Conservation (phyloP, 202 grass and related monocot genomes). For the Panicum virgatum region DNA sequence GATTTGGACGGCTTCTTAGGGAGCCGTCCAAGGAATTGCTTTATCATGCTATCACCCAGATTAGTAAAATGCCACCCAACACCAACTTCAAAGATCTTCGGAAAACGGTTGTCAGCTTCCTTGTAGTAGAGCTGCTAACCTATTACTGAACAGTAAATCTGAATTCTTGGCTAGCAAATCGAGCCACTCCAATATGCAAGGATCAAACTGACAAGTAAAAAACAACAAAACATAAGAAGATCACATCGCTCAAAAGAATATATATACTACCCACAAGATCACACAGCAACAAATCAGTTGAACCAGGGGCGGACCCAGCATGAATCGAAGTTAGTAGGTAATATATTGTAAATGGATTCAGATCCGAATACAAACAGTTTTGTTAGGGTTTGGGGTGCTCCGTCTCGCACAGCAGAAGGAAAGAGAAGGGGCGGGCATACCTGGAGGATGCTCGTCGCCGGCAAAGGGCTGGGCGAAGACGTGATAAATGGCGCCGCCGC, state of each 20-base stretch:
- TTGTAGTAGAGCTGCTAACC: not conserved
- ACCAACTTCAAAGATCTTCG: not conserved
- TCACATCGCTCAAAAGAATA: not conserved
- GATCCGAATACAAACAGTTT: too few relatives aligned
- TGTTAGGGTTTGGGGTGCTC: too few relatives aligned
- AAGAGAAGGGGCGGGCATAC: too few relatives aligned
- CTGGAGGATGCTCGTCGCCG: too few relatives aligned
- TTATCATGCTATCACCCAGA: slow-evolving; percentile 68
- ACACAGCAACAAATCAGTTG: not conserved
- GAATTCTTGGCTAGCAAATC: slow-evolving; percentile 4
- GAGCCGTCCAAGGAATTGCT: slow-evolving; percentile 77
- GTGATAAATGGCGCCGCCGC: too few relatives aligned
- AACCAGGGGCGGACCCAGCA: not conserved
- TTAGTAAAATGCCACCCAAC: not conserved
- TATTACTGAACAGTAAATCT: slow-evolving; percentile 23
- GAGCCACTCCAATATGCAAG: slow-evolving; percentile 23
- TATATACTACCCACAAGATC: not conserved
- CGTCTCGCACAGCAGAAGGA: too few relatives aligned
- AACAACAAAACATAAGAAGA: not conserved
- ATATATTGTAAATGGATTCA: too few relatives aligned
- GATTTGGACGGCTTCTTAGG: slow-evolving; percentile 78
- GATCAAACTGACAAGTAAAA: slow-evolving; percentile 2
- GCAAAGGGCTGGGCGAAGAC: too few relatives aligned
- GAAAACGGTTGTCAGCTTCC: not conserved
- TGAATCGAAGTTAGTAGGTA: too few relatives aligned